A percentile compares a stretch with the other conserved stretches of the same genome.
Conservation (phyloP, 805 yeast genomes). For the Kluyveromyces nonfermentans region DNA sequence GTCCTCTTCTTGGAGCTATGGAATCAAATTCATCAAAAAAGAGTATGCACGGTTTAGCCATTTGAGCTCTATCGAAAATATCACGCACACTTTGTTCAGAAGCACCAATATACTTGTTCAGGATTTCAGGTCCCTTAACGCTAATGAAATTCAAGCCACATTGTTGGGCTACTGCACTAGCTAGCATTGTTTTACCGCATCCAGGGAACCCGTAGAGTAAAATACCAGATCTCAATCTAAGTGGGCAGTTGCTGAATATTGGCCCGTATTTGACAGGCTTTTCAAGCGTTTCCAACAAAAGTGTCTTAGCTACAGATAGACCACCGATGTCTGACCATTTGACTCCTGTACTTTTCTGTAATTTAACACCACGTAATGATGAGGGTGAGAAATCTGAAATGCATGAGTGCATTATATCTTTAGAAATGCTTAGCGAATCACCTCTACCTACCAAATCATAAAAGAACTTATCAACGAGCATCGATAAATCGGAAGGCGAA, state of each 20-base stretch:
- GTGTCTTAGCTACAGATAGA: constrained; percentile 58
- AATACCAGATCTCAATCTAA: constrained; percentile 82
- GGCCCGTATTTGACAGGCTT: constrained; percentile 98
- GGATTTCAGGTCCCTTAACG: constrained; percentile 90
- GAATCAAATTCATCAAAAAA: constrained; percentile 96
- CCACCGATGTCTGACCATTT: constrained; percentile 92
- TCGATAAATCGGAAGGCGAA: constrained; percentile 71
- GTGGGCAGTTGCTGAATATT: constrained; percentile 80
- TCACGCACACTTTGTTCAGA: constrained; percentile 93
- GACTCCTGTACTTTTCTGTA: constrained; percentile 51
- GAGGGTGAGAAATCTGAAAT: constrained; percentile 69
- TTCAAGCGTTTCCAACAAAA: constrained; percentile 79
- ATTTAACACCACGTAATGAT: constrained; percentile 74
- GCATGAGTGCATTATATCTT: constrained; percentile 43
- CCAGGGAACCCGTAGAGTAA: constrained; percentile 94
- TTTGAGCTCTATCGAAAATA: constrained; percentile 85
- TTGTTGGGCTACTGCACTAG: constrained; percentile 88
- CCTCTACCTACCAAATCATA: constrained; percentile 53
- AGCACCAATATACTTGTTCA: constrained; percentile 94
- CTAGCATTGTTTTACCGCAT: constrained; percentile 89
- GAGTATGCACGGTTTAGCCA: constrained; percentile 87
- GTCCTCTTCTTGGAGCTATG: constrained; percentile 96
- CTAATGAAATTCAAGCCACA: constrained; percentile 91
- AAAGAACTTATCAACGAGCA: constrained; percentile 58
- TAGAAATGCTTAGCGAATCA: constrained; percentile 13